A percentile compares a stretch with the other conserved stretches of the same genome.
phyloP scores from a whole-genome alignment of 2,329 filamentous ascomycete species.

The Didymella lethalis region DNA sequence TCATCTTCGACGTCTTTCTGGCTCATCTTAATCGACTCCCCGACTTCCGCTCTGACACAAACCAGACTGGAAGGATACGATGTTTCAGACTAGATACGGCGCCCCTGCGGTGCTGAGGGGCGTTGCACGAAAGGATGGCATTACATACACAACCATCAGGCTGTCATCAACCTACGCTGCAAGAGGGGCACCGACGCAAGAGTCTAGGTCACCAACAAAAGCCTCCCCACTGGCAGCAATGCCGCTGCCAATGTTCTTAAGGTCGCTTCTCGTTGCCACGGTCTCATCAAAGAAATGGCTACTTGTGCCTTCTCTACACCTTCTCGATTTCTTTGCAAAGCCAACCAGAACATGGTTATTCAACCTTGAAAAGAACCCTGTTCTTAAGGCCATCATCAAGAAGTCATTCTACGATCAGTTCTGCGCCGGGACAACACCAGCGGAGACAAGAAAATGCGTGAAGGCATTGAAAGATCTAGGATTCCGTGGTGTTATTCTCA shows the following conservation, averaged over 20 bases:
- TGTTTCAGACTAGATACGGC: constrained; percentile 19
- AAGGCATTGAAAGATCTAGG: constrained; percentile 73
- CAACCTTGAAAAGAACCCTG: constrained; percentile 74
- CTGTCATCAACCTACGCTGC: constrained; percentile 17
- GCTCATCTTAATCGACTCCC: background rate
- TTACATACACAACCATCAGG: constrained; percentile 15
- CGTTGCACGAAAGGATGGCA: constrained; percentile 17
- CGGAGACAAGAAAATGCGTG: constrained; percentile 70
- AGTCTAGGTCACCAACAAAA: constrained; percentile 7
- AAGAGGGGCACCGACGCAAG: constrained; percentile 16
- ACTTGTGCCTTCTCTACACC: constrained; percentile 49
- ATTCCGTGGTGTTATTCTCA: constrained; percentile 82
- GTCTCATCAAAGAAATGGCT: constrained; percentile 58
- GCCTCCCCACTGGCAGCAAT: constrained; percentile 33
- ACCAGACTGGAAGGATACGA: background rate
- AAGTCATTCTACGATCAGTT: constrained; percentile 90
- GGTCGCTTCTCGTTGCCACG: constrained; percentile 52
- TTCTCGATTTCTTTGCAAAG: constrained; percentile 53
- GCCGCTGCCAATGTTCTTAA: constrained; percentile 40
- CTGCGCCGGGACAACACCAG: constrained; percentile 78
- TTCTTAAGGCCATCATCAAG: constrained; percentile 76
- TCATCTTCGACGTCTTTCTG: background rate
- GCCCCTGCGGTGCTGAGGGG: constrained; percentile 19
- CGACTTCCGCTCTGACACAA: background rate
- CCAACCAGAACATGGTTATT: constrained; percentile 50